Base-by-base conservation (phyloP, 306 rosid species). In the Vicia faba region DNA sequence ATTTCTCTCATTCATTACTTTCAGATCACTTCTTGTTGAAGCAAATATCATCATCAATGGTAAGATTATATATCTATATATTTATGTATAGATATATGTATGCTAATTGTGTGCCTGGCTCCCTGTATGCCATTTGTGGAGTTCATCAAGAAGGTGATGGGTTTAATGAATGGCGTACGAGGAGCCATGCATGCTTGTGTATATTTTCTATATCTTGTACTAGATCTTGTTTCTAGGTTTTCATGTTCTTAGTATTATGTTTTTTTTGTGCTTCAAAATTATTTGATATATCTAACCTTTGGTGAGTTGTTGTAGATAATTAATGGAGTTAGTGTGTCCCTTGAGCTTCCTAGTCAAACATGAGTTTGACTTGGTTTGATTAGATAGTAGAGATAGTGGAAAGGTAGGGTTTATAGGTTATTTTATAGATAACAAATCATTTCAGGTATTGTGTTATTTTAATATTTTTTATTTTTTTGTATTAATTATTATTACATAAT, bases 111-210 rank as follows among this genome's bases (percentile, higher is more conserved):
- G 70, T 78, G 82, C 82, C 82, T 78, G 82, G 82, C 82, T 78
- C 78, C 82, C 78, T 72, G 82, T 72, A 78, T 78, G 82, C 82
- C 82, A 78, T 78, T 72, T 78, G 73, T 46, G 53, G 75, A 72
- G 66, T 44, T 11, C 61, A 72, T 51, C 61, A 36, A 0, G 10
- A 23, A 5, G 25, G 23, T 20, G 75, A 72, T 78, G 61, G 18
- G 53, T 58, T 78, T 58, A 20, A 11, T 50, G 64, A 55, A 78
- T 78, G 82, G 82, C 82, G 78, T 78, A 33, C 66, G 75, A 78
- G 82, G 78, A 78, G 82, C 51, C 82, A 72, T 50, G 82, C 82
- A 78, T 78, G 78, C 55, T 39, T 63, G 36, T 75, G 8, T 70
- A 4, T 61, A 71, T 28, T 29, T 3, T 58, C 7, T 35, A 26